Percentiles rank a stretch among this genome's conserved stretches.
phyloP scores from a whole-genome alignment of 192 early-diverging fungal genomes.

The Backusella morwellensis region DNA sequence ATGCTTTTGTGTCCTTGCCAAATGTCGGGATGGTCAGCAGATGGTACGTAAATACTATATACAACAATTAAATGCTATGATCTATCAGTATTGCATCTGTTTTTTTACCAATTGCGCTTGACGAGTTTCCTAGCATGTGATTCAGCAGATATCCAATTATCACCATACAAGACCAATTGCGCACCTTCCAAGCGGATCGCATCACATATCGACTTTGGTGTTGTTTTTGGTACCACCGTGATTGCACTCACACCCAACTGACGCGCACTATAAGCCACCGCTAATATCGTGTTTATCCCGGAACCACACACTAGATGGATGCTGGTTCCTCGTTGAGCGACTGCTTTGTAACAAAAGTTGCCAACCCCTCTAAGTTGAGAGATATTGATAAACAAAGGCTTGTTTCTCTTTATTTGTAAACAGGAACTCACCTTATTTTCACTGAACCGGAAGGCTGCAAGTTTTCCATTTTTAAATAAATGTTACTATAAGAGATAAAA shows the following conservation, averaged over 20 bases:
- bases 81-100: background rate
- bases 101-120: slow-evolving; percentile 46
- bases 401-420: too few species aligned
- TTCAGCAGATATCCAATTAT: slow-evolving; percentile 50
- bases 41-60: slow-evolving; percentile 47
- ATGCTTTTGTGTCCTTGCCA: slow-evolving; percentile 64
- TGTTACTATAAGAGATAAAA: slow-evolving; percentile 41
- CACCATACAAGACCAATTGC: slow-evolving; percentile 41
- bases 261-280: slow-evolving; percentile 64
- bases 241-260: slow-evolving; percentile 56
- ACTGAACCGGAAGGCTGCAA: slow-evolving; percentile 77
- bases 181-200: slow-evolving; percentile 65
- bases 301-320: slow-evolving; percentile 57
- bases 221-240: slow-evolving; percentile 54
- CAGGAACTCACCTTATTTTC: slow-evolving; percentile 56
- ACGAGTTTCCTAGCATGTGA: slow-evolving; percentile 39
- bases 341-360: slow-evolving; percentile 52
- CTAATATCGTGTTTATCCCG: slow-evolving; percentile 65
- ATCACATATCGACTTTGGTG: slow-evolving; percentile 46
- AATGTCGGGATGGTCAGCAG: slow-evolving; percentile 55
- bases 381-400: too few species aligned
- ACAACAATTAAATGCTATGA: background rate
- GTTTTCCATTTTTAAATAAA: slow-evolving; percentile 76
- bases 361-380: slow-evolving; percentile 56
- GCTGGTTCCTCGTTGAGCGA: slow-evolving; percentile 40